Evolutionary conservation across 2,329 filamentous ascomycete genomes (phyloP), one percentile per base, ranked within the genome.

Genomic region (Colletotrichum higginsianum): DNA sequence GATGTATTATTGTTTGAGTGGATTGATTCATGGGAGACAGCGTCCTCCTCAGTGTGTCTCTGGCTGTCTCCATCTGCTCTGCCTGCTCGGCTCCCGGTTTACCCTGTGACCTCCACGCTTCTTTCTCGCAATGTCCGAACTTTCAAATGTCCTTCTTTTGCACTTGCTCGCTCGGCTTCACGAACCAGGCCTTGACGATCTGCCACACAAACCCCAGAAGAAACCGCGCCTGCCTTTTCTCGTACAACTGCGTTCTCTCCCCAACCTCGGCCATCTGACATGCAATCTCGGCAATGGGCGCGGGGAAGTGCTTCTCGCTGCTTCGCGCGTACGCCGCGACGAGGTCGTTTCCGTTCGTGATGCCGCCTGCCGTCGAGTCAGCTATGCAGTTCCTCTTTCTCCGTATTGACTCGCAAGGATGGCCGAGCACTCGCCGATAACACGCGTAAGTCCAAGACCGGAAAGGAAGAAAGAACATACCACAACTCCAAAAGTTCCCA

Each of bases 291-390:
- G 81, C 85, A 18, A 87, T 72, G 0, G 83, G 77, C 5, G 72
- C 74, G 0, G 85, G 81, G 75, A 87, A 86, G 66, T 82, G 82
- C 65, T 81, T 80, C 53, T 80, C 81, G 46, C 56, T 66, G 7
- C 82, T 78, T 46, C 85, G 82, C 11, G 83, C 83, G 75, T 89
- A 89, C 2, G 86, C 86, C 21, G 85, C 84, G 55, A 88, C 84
- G 64, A 89, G 81, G 68, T 89, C 88, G 74, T 89, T 88, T 42
- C 87, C 87, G 72, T 89, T 89, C 15, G 87, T 89, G 64, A 89
- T 79, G 61, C 86, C 86, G n/a, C 86, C 86, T 87, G 49, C 63
- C 42, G 44, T 8, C 38, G 15, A 23, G 15, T 23, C 23, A 15
- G 21, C 12, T 21, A 57, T 11, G n/a, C 35, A 38, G 35, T 15